Evolutionary conservation across 345 rosid genomes (phyloP).

Genomic region (Triadica sebifera): DNA sequence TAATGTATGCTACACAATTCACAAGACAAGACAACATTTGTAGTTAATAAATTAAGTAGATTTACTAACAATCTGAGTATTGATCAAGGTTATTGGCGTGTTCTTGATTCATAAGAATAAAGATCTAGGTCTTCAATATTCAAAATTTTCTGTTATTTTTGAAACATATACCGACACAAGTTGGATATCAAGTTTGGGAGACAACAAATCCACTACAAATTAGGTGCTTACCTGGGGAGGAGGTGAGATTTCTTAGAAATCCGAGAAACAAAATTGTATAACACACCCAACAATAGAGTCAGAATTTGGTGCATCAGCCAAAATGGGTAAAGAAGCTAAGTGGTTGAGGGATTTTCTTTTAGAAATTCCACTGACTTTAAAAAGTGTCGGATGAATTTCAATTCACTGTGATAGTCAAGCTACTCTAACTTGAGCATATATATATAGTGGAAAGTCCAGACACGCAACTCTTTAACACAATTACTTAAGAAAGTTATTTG

Average conservation of each 20-base stretch:
- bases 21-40: too few species aligned
- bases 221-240: background rate
- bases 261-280: constrained; percentile 3
- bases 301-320: background rate
- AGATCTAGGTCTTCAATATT: background rate
- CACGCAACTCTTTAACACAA: background rate
- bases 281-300: constrained; percentile 1
- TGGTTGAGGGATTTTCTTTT: constrained; percentile 9
- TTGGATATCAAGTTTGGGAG: background rate
- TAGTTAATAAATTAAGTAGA: background rate
- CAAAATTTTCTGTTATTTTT: background rate
- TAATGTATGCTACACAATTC: too few species aligned
- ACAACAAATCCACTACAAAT: background rate
- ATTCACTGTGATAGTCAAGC: too few species aligned
- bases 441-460: constrained; percentile 8
- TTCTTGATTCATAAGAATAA: background rate
- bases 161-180: constrained; percentile 7
- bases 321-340: background rate
- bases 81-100: background rate
- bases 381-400: background rate
- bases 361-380: background rate
- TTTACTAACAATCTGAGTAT: constrained; percentile 1
- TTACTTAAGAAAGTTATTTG: constrained; percentile 1
- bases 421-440: background rate
- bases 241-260: background rate